Evolutionary conservation across 345 rosid genomes (phyloP), one percentile per base, ranked within the genome.

Genomic region (Rhodamnia argentea): DNA sequence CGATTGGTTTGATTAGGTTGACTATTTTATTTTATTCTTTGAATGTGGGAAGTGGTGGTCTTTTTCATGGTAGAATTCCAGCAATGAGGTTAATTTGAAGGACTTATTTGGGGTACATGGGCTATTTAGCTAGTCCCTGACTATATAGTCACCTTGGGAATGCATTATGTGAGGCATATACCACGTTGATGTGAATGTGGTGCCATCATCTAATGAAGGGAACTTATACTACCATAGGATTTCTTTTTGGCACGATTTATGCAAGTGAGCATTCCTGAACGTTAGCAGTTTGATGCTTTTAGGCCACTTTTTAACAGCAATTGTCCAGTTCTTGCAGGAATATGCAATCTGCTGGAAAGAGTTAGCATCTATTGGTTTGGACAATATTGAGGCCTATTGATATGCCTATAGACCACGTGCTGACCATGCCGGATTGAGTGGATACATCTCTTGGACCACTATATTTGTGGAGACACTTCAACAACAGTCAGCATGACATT

Each of bases 401-500:
- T 98, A 95, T 88, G 99, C 99, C 12, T 95, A 92, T 93, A 87
- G 98, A 47, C 94, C 90, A 91, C 56, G 92, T 96, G 11, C 93
- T 95, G 52, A 81, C 98, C 10, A 93, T 90, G 96, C 98, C 2
- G 95, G 97, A 29, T 96, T 96, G 14, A 97, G 96, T n/a, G 32
- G 96, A 47, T 95, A 94, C 94, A 86, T 96, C 88, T 95, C 98
- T 11, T 96, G 99, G 6, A 95, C 98, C 58, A 95, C 95, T 86
- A 90, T 96, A 62, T 95, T 95, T 82, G 99, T 95, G 93, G 98
- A 95, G 90, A 95, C 99, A 85, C 94, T 95, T 95, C 98, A 83
- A 95, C 98, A 58, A 58, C 70, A 50, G 97, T 93, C 51, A 96
- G 98, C n/a, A 91, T 89, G 90, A 96, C 94, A 93, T 93, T 95